Percentiles rank a stretch among this genome's conserved stretches.
phyloP scores from a whole-genome alignment of 2,329 filamentous ascomycete species.

The Clarireedia sp. region DNA sequence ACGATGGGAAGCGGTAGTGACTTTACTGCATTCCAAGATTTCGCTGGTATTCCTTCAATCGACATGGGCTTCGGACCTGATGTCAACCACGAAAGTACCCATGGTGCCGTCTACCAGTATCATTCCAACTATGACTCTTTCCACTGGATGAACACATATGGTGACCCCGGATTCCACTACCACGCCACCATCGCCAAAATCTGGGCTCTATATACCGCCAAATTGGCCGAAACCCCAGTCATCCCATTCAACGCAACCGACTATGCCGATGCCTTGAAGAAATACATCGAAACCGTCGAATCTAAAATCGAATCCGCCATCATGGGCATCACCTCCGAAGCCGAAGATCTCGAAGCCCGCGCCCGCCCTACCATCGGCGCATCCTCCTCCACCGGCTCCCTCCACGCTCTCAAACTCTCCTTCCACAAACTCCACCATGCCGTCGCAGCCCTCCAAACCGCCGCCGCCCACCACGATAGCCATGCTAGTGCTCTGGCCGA shows the following conservation, averaged over 20 bases:
- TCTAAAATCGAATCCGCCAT: slow-evolving; percentile 22
- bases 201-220: slow-evolving; percentile 41
- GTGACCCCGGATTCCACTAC: slow-evolving; percentile 57
- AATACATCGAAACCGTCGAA: slow-evolving; percentile 26
- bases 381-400: slow-evolving; percentile 14
- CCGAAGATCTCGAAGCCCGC: slow-evolving; percentile 25
- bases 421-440: slow-evolving; percentile 25
- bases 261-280: slow-evolving; percentile 29
- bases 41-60: slow-evolving; percentile 40
- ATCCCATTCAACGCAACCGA: slow-evolving; percentile 44
- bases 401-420: slow-evolving; percentile 19
- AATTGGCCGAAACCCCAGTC: slow-evolving; percentile 42
- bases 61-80: slow-evolving; percentile 45
- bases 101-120: slow-evolving; percentile 59
- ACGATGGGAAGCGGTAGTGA: slow-evolving; percentile 60
- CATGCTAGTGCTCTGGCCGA: slow-evolving; percentile 22
- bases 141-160: slow-evolving; percentile 74
- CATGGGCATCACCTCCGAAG: slow-evolving; percentile 16
- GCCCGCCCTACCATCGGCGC: slow-evolving; percentile 17
- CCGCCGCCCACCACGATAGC: slow-evolving; percentile 24
- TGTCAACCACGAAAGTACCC: slow-evolving; percentile 22
- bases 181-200: slow-evolving; percentile 51
- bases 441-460: slow-evolving; percentile 18
- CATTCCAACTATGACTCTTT: slow-evolving; percentile 81
- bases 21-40: slow-evolving; percentile 60